Percentiles rank a stretch among this genome's conserved stretches.
phyloP scores from a whole-genome alignment of 495 filamentous ascomycete genomes.

The Aspergillus conjunctus region DNA sequence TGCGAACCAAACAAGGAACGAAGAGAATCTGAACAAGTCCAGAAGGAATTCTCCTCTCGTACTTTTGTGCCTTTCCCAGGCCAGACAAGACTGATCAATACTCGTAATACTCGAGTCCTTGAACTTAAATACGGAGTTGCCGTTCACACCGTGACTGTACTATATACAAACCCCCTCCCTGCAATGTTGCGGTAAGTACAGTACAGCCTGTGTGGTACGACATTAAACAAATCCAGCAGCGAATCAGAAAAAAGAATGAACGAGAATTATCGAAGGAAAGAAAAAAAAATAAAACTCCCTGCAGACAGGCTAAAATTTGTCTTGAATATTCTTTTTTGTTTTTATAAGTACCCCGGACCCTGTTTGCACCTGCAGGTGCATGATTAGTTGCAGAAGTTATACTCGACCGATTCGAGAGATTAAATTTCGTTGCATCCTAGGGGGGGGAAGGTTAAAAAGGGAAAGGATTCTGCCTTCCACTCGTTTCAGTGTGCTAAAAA shows the following conservation, averaged over 20 bases:
- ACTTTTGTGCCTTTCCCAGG: slow-evolving; percentile 1
- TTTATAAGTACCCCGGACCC: slow-evolving; percentile 23
- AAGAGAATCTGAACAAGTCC: not conserved
- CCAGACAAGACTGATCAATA: not conserved
- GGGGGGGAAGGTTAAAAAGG: slow-evolving; percentile 3
- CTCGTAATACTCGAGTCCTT: not conserved
- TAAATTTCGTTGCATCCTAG: not conserved
- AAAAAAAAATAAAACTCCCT: slow-evolving; percentile 2
- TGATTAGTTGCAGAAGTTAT: slow-evolving; percentile 20
- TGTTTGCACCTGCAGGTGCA: slow-evolving; percentile 25
- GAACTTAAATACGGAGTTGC: slow-evolving; percentile 3
- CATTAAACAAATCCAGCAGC: not conserved
- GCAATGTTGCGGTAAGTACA: slow-evolving; percentile 6
- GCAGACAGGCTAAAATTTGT: slow-evolving; percentile 5
- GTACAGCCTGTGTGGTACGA: not conserved
- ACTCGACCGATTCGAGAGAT: slow-evolving; percentile 5
- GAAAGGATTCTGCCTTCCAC: not conserved
- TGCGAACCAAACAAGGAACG: not conserved
- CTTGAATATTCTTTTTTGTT: slow-evolving; percentile 4
- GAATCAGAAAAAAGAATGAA: slow-evolving; percentile 8
- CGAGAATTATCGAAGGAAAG: not conserved
- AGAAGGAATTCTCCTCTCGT: not conserved
- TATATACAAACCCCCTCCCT: not conserved
- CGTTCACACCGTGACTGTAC: not conserved
- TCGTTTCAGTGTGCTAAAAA: not conserved